These are phyloP conservation scores for Discostella stelligeroides DNA, from an alignment of 108 stramenopile genomes.

Conservation along the genomic window DNA sequence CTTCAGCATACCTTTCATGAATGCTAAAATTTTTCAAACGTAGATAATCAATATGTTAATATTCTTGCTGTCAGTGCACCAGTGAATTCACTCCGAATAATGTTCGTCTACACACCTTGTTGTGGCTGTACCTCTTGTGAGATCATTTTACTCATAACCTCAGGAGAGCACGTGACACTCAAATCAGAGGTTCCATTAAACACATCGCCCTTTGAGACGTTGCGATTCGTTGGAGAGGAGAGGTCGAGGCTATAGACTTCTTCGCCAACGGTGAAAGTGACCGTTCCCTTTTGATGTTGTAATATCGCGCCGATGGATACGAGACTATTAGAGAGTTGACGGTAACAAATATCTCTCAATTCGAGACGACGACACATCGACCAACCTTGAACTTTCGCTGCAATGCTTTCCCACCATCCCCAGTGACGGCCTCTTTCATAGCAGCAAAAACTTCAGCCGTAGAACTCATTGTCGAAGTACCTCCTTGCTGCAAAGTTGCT, in stretches of 20 bases:
- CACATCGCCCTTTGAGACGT: conserved; percentile 34
- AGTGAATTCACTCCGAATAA: background rate
- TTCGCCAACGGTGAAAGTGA: conserved; percentile 30
- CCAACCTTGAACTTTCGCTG: conserved; percentile 55
- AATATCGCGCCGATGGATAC: background rate
- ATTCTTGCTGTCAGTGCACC: background rate
- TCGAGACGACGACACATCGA: background rate
- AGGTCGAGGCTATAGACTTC: conserved; percentile 46
- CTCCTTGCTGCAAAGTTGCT: no score
- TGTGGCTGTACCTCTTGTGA: conserved; percentile 50
- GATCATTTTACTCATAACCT: conserved; percentile 52
- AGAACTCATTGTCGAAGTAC: conserved; percentile 31
- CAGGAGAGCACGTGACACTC: conserved; percentile 28
- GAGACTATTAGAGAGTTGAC: background rate
- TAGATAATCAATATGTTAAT: background rate
- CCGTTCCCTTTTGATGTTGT: conserved; percentile 33
- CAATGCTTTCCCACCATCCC: conserved; percentile 39
- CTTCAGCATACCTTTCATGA: conserved; percentile 65
- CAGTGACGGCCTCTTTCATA: conserved; percentile 50
- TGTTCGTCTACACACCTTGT: conserved; percentile 16
- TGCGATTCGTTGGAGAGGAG: conserved; percentile 27
- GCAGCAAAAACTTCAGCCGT: conserved; percentile 52
- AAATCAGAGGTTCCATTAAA: conserved; percentile 43
- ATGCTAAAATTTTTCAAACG: conserved; percentile 15
- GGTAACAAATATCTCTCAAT: background rate